Evolutionary conservation across 768 basidiomycete genomes (phyloP).

Genomic region (Leccinellum luteum): DNA sequence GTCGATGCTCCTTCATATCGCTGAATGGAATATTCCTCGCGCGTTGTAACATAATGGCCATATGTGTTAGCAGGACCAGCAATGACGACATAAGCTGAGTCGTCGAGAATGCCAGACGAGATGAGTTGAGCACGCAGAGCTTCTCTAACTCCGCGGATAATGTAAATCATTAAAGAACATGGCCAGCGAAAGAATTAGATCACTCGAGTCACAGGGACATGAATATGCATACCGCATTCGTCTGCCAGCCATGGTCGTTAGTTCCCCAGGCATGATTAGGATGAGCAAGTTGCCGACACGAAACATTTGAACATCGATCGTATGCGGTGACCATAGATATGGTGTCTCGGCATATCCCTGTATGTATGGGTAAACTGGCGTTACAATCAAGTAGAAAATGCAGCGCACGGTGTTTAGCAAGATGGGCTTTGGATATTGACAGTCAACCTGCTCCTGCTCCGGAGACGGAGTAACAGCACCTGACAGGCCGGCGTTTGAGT

Average conservation of each 20-base stretch:
- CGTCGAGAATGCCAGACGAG: slow-evolving; percentile 57
- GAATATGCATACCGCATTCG: slow-evolving; percentile 57
- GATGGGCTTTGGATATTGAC: slow-evolving; percentile 78
- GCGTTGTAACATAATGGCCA: slow-evolving; percentile 69
- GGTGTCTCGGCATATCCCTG: slow-evolving; percentile 63
- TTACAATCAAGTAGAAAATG: neutral
- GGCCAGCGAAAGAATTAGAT: slow-evolving; percentile 3
- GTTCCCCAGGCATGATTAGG: slow-evolving; percentile 72
- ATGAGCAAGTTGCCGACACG: slow-evolving; percentile 76
- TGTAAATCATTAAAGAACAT: neutral
- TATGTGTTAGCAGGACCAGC: slow-evolving; percentile 85
- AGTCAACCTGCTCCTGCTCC: slow-evolving; percentile 57
- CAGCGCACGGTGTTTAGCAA: slow-evolving; percentile 54
- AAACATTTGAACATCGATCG: slow-evolving; percentile 74
- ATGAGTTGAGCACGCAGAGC: slow-evolving; percentile 65
- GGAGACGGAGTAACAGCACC: slow-evolving; percentile 60
- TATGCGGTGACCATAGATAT: slow-evolving; percentile 73
- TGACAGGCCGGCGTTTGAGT: neutral
- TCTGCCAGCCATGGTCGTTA: slow-evolving; percentile 81
- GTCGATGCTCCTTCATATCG: slow-evolving; percentile 83
- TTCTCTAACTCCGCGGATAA: slow-evolving; percentile 42
- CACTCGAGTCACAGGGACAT: neutral
- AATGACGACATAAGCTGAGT: slow-evolving; percentile 71
- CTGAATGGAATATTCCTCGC: slow-evolving; percentile 71
- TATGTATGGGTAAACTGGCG: slow-evolving; percentile 19